Base-by-base conservation (phyloP, 2,329 filamentous ascomycete genomes). In the Cercospora canescens region DNA sequence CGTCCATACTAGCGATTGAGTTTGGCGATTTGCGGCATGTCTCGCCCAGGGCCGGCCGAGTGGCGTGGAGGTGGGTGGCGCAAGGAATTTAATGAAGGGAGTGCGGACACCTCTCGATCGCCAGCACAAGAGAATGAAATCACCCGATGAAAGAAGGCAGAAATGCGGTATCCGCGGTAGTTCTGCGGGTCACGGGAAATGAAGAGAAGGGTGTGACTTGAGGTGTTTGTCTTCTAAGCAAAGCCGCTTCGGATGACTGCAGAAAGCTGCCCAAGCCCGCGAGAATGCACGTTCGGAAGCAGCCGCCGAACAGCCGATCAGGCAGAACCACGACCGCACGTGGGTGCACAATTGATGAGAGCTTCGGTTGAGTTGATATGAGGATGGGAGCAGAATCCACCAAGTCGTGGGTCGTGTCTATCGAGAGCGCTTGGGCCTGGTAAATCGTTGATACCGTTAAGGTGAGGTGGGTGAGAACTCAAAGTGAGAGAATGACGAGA, bases 401-500 rank as follows among this genome's bases (percentile, higher is more conserved):
- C 9, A 12, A 35, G 7, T 35, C 34, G 34, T 12, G 14, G 34
- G 14, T n/a, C n/a, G n/a, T n/a, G n/a, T n/a, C n/a, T n/a, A n/a
- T n/a, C n/a, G n/a, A n/a, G n/a, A n/a, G n/a, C n/a, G n/a, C n/a
- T n/a, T n/a, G n/a, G n/a, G n/a, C n/a, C n/a, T n/a, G n/a, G n/a
- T n/a, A n/a, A n/a, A n/a, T n/a, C n/a, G n/a, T n/a, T n/a, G n/a
- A n/a, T n/a, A n/a, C n/a, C n/a, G n/a, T n/a, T n/a, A n/a, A n/a
- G n/a, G n/a, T n/a, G n/a, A n/a, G n/a, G n/a, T n/a, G n/a, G n/a
- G n/a, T 54, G 50, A 54, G 50, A 30, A 28, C 9, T n/a, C n/a
- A n/a, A 14, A 56, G 14, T 21, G 37, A 65, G 52, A 60, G 72
- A 74, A 54, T 70, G 72, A 72, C 69, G 62, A 55, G 70, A 73